A percentile compares a stretch with the other conserved stretches of the same genome.
Conservation (phyloP, 2,329 filamentous ascomycete species). For the Ilyonectria sp. region DNA sequence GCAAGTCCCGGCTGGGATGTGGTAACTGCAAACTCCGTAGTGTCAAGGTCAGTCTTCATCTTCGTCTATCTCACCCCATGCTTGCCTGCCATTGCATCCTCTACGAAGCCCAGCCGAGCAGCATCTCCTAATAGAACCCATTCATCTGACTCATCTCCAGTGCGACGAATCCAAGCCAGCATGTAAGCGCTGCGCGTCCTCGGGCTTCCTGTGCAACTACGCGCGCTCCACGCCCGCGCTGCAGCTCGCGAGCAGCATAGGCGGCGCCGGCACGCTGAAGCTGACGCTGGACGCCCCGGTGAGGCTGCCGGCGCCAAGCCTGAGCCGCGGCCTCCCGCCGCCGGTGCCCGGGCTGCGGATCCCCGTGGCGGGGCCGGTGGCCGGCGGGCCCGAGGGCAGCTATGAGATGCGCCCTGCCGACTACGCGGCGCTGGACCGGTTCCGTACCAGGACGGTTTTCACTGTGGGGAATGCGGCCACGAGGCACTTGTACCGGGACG, state of each 20-base stretch:
- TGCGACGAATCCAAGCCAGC: constrained; percentile 68
- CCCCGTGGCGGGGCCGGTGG: constrained; percentile 45
- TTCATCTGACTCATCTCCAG: constrained; percentile 50
- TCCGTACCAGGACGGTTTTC: constrained; percentile 59
- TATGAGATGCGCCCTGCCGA: constrained; percentile 36
- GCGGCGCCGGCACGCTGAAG: constrained; percentile 33
- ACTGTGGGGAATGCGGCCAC: constrained; percentile 55
- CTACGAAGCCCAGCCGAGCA: too few relatives aligned
- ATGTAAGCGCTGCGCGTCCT: constrained; percentile 64
- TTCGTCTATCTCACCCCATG: background rate
- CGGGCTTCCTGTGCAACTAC: constrained; percentile 65
- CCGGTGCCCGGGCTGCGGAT: constrained; percentile 39
- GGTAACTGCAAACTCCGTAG: constrained; percentile 70
- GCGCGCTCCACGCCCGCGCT: constrained; percentile 45
- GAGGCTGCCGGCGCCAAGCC: constrained; percentile 16
- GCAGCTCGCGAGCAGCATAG: constrained; percentile 39
- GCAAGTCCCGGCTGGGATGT: constrained; percentile 68
- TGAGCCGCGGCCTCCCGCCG: constrained; percentile 27
- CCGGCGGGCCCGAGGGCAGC: constrained; percentile 14
- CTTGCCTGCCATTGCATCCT: too few relatives aligned
- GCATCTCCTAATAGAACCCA: background rate
- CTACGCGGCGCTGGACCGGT: constrained; percentile 57
- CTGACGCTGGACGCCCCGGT: constrained; percentile 32
- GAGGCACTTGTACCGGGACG: constrained; percentile 53
- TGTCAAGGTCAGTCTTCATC: constrained; percentile 60